Percentiles rank a stretch among this genome's conserved stretches.
These are phyloP conservation scores for Phytopythium mirpurense DNA, from an alignment of 352 stramenopile genomes.

Conservation along the genomic window DNA sequence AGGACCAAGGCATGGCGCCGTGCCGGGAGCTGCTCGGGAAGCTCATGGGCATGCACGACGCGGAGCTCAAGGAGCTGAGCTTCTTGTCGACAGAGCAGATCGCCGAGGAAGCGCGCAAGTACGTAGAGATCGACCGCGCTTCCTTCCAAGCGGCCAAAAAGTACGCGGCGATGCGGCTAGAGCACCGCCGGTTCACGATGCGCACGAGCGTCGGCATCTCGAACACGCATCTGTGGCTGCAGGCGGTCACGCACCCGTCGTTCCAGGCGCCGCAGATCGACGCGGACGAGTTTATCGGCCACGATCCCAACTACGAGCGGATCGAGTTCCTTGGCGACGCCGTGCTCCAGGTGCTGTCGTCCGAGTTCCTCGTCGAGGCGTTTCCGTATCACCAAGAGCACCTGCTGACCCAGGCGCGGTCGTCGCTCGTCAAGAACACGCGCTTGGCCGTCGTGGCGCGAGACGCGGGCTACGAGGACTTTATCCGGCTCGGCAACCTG, in stretches of 20 bases:
- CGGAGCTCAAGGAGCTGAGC: constrained; percentile 48
- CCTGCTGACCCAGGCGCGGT: constrained; percentile 71
- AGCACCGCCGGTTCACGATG: constrained; percentile 49
- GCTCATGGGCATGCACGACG: constrained; percentile 52
- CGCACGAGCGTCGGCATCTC: constrained; percentile 47
- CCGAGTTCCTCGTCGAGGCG: constrained; percentile 69
- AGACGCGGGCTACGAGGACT: constrained; percentile 57
- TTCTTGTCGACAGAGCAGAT: constrained; percentile 60
- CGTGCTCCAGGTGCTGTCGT: constrained; percentile 77
- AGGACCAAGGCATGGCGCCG: constrained; percentile 70
- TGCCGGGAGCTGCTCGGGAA: constrained; percentile 58
- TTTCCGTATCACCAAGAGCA: constrained; percentile 82
- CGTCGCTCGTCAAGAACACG: constrained; percentile 83
- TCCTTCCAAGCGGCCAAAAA: constrained; percentile 51
- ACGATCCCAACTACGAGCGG: constrained; percentile 74
- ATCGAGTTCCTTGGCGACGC: constrained; percentile 85
- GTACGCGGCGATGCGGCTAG: constrained; percentile 28
- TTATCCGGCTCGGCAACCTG: constrained; percentile 61
- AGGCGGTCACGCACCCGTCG: constrained; percentile 70
- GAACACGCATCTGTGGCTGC: constrained; percentile 72
- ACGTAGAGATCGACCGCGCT: constrained; percentile 47
- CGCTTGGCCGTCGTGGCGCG: constrained; percentile 58
- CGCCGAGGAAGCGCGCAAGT: constrained; percentile 27
- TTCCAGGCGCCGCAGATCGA: constrained; percentile 72
- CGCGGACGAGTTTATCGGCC: constrained; percentile 56